Base-by-base conservation (phyloP, 768 basidiomycete species). In the Tricholoma saponaceum region DNA sequence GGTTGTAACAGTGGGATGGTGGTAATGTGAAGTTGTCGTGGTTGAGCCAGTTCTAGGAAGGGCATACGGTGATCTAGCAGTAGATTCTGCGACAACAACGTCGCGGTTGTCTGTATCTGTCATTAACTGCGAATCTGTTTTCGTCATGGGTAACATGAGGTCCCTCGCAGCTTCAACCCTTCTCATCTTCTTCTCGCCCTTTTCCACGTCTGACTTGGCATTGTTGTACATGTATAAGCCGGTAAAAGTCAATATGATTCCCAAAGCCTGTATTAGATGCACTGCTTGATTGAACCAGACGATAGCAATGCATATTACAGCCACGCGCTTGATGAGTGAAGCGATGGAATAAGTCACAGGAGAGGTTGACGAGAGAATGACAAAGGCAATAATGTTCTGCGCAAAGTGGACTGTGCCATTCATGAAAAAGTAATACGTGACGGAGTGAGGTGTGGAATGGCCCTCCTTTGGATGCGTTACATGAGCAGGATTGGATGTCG, bases 331-430 rank as follows among this genome's bases (percentile, higher is more conserved):
- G 76, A 98, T 85, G 66, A 99, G 85, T 3, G 94, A 97, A 2
- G 97, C 97, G 70, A 99, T 98, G 53, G 93, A 96, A 74, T 99
- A 99, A 0, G 97, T 98, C 63, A 99, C 97, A 18, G 97, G 96
- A 10, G 96, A 98, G 2, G 94, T 96, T 26, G 91, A 92, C 1
- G 96, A 87, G 50, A 99, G 85, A 67, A 99, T 92, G 69, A 95
- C 82, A 76, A 99, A 99, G 28, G 97, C 97, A 65, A 98, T 91
- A 67, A 98, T 89, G 78, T 95, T 98, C 73, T 99, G 97, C 1
- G 86, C 87, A 66, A 97, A 99, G 74, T 99, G 95, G 12, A 94
- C 95, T 1, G 92, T 89, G 46, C 95, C 96, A 71, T 99, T 99
- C 74, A 94, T 80, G 72, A 94, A 82, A 67, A 97, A 89, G 74